Evolutionary conservation across 108 stramenopile genomes (phyloP), one percentile per base, ranked within the genome.

Genomic region (Cylindrotheca fusiformis): DNA sequence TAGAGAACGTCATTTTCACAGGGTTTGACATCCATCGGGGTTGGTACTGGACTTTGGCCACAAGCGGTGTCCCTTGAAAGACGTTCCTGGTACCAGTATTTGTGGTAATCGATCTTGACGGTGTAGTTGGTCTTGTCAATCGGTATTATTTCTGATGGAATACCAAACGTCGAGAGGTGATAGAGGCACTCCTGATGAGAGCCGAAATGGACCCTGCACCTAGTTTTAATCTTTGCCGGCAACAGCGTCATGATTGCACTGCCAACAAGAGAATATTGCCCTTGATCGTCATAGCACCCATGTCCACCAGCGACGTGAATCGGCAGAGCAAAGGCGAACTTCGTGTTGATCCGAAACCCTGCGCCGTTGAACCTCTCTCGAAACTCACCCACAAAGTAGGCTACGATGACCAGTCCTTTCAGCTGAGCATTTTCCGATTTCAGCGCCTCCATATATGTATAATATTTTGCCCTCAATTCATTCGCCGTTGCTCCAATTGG

Each of bases 131-230:
- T 41, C 10, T 6, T 6, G 23, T 41, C 19, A 12, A 59, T 20
- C 17, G 58, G 58, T 2, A 59, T 21, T 5, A 45, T 23, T 14
- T 20, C 33, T 8, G 32, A 22, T 0, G 33, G 58, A 22, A 59
- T 59, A 20, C 58, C 58, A 45, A 5, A 59, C 1, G 41, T 46
- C 21, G 32, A 18, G 1, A 59, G 33, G 12, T 19, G 8, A 59
- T 59, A 59, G 44, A 45, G 29, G 58, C 20, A 18, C 58, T 59
- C 58, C 20, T 23, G 24, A 46, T 45, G 41, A 20, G 41, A 23
- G 5, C 58, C 58, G 24, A 22, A 41, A 59, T 59, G 58, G 1
- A 45, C 8, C 24, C 58, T 36, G 32, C 25, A 21, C 10, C 44
- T 36, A 21, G 58, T 17, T 5, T 27, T 23, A 55, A 55, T 3